Base-by-base conservation (phyloP, 2,329 filamentous ascomycete species). In the Thyridium curvatum region DNA sequence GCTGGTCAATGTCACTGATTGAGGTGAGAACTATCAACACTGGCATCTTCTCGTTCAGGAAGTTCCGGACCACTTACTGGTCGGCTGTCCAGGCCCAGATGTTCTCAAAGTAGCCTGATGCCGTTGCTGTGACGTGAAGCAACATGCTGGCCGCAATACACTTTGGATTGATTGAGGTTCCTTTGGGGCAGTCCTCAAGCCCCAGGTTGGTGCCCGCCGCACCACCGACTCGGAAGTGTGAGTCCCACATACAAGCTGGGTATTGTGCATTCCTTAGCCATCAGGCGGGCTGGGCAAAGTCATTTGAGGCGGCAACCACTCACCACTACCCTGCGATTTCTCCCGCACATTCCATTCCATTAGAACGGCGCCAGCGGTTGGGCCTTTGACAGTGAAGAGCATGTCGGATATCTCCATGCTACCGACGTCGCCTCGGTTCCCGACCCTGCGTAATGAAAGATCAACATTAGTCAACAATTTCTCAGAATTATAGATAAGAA, bases 161-260 rank as follows among this genome's bases (percentile, higher is more conserved):
- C 3, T 65, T 46, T 32, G 77, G 74, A 43, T 72, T 68, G 5
- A 57, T 60, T 21, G 15, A n/a, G 21, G 71, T 69, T n/a, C n/a
- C n/a, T 37, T 64, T 64, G 8, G 72, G 72, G 41, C 79, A 86
- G n/a, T 64, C 74, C 52, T 74, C 67, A 29, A 72, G 71, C 52
- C 81, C 77, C 8, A 88, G 68, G 38, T 79, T 62, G 15, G n/a
- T n/a, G n/a, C n/a, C n/a, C n/a, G n/a, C n/a, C n/a, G n/a, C n/a
- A n/a, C n/a, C n/a, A n/a, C n/a, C 84, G 42, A 89, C 72, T 48
- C 84, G 79, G 58, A 84, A 71, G 60, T 89, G 84, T 8, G 78
- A 73, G 52, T 88, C 84, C 83, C 83, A 88, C 65, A 86, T 34
- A 9, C 29, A 49, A 1, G 45, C 48, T 1, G 35, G 13, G n/a